phyloP scores from a whole-genome alignment of 768 basidiomycete genomes.

The Tremella fuciformis region DNA sequence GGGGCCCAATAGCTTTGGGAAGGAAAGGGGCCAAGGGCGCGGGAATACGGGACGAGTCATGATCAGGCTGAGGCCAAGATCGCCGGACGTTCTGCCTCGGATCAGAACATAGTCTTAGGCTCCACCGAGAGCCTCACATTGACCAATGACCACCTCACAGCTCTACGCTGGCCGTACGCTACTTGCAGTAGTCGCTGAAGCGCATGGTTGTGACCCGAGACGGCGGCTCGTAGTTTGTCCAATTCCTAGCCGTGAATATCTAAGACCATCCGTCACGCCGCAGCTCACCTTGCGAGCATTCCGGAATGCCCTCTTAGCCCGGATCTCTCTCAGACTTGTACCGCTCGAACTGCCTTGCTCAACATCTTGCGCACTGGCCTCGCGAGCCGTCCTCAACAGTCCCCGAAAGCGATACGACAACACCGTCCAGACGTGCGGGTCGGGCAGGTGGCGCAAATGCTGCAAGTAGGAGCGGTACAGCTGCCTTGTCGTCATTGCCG shows the following conservation, averaged over 20 bases:
- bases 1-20: background rate
- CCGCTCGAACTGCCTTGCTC: background rate
- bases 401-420: conserved; percentile 21
- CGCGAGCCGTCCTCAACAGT: background rate
- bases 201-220: conserved; percentile 42
- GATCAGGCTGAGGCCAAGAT: background rate
- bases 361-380: background rate
- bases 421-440: conserved; percentile 39
- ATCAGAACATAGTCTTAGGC: background rate
- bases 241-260: conserved; percentile 23
- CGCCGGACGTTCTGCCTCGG: background rate
- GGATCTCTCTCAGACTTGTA: background rate
- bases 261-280: background rate
- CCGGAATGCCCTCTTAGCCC: conserved; percentile 1
- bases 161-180: conserved; percentile 32
- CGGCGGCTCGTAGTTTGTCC: conserved; percentile 31
- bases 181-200: conserved; percentile 31
- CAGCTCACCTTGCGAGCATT: conserved; percentile 10
- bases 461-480: conserved; percentile 36
- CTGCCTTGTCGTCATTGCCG: conserved; percentile 1
- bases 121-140: conserved; percentile 17
- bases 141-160: conserved; percentile 21
- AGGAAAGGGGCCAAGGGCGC: background rate
- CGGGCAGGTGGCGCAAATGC: conserved; percentile 32
- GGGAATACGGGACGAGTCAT: background rate